Conservation (phyloP, 495 filamentous ascomycete genomes). For the Podospora bellae-mahoneyi region DNA sequence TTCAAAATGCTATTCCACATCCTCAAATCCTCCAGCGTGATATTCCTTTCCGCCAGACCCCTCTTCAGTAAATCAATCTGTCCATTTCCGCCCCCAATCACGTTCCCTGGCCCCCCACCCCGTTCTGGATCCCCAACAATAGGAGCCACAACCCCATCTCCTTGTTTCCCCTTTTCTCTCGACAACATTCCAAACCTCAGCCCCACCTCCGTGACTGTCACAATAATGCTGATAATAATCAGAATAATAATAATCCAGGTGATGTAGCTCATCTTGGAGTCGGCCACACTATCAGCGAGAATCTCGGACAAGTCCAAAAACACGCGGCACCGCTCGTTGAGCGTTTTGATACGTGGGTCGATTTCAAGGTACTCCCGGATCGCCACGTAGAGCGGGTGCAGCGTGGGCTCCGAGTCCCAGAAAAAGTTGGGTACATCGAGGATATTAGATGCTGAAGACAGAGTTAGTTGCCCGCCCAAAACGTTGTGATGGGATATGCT, state of each 20-base stretch:
- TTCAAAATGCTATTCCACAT: constrained; percentile 37
- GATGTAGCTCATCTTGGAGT: constrained; percentile 87
- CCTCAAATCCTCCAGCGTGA: constrained; percentile 41
- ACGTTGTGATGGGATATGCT: constrained; percentile 26
- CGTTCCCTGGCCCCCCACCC: constrained; percentile 5
- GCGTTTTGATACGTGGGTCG: constrained; percentile 85
- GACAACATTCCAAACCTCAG: constrained; percentile 78
- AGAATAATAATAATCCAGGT: constrained; percentile 98
- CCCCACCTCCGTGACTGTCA: constrained; percentile 86
- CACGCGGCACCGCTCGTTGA: constrained; percentile 94
- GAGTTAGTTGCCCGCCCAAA: constrained; percentile 9
- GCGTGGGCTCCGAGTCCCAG: constrained; percentile 93
- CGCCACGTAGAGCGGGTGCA: constrained; percentile 90
- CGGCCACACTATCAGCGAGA: constrained; percentile 83
- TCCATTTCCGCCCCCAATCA: constrained; percentile 12
- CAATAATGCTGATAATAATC: constrained; percentile 83
- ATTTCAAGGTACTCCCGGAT: constrained; percentile 98
- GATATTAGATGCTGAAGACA: constrained; percentile 76
- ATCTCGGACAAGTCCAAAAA: constrained; percentile 98
- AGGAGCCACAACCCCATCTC: constrained; percentile 7
- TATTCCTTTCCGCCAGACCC: constrained; percentile 30
- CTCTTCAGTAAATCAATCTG: constrained; percentile 21
- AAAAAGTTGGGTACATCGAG: constrained; percentile 98
- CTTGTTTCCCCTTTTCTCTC: constrained; percentile 37
- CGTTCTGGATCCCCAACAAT: not conserved